phyloP scores from a whole-genome alignment of 2,329 filamentous ascomycete genomes.

The Macrophomina phaseolina region DNA sequence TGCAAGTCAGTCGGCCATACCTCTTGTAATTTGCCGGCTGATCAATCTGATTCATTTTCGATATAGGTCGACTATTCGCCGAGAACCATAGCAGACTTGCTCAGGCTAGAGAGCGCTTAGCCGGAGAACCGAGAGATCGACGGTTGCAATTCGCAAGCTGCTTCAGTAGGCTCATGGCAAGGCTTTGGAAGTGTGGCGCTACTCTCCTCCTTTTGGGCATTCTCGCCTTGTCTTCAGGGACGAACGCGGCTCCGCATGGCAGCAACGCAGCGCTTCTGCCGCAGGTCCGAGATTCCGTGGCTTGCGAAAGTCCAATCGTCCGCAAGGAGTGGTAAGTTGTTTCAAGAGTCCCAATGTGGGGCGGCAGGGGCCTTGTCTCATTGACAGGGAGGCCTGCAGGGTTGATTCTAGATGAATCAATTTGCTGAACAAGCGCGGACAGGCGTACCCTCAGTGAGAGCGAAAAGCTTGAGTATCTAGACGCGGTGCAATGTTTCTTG shows the following conservation, averaged over 20 bases:
- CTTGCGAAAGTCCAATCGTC: constrained; percentile 12
- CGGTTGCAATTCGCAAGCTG: constrained; percentile 12
- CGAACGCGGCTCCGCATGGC: constrained; percentile 8
- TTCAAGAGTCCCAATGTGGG: neutral
- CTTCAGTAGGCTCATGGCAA: constrained; percentile 12
- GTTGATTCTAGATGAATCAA: constrained; percentile 4
- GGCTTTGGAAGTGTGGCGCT: constrained; percentile 17
- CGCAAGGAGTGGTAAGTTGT: constrained; percentile 23
- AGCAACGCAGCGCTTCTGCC: neutral
- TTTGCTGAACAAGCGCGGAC: constrained; percentile 5
- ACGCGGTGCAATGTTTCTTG: constrained; percentile 44
- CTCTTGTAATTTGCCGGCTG: neutral
- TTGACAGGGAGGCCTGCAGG: neutral
- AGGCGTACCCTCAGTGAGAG: constrained; percentile 35
- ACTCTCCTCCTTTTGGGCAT: neutral
- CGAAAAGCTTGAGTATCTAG: constrained; percentile 43
- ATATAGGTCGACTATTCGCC: neutral
- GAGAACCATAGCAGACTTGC: neutral
- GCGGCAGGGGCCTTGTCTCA: too few species aligned
- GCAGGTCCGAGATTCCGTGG: neutral
- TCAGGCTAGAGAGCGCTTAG: neutral
- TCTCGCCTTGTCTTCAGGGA: neutral
- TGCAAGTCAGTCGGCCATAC: constrained; percentile 8
- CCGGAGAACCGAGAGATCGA: constrained; percentile 1
- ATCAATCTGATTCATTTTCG: neutral